phyloP scores from a whole-genome alignment of 768 basidiomycete species.

The Russula sp. region DNA sequence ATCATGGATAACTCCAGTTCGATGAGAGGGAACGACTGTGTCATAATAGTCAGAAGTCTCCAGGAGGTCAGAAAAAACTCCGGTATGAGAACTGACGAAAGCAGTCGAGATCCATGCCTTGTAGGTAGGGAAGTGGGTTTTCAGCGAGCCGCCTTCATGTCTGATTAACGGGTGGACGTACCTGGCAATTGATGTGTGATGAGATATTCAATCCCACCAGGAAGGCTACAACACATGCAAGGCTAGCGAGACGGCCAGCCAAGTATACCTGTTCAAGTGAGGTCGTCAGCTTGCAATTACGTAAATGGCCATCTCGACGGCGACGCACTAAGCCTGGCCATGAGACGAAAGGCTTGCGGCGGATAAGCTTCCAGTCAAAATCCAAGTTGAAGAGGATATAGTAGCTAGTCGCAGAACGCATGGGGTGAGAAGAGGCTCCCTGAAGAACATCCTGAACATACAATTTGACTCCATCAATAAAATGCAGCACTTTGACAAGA shows the following conservation, averaged over 20 bases:
- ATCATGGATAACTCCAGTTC: neutral
- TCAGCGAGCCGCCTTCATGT: neutral
- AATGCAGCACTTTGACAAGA: neutral
- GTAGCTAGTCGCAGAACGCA: neutral
- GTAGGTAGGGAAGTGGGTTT: no score
- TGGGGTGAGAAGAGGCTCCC: neutral
- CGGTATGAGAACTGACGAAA: neutral
- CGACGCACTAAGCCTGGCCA: slow-evolving; percentile 4
- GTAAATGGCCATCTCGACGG: neutral
- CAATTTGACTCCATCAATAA: slow-evolving; percentile 4
- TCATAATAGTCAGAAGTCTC: neutral
- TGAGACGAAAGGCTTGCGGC: neutral
- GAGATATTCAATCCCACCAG: neutral
- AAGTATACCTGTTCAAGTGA: neutral
- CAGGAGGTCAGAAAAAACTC: neutral
- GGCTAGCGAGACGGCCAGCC: neutral
- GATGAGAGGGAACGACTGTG: neutral
- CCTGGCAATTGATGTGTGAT: neutral
- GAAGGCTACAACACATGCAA: slow-evolving; percentile 1
- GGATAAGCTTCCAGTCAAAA: slow-evolving; percentile 4
- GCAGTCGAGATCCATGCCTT: slow-evolving; percentile 4
- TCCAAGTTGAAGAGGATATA: slow-evolving; percentile 1
- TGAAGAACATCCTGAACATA: neutral
- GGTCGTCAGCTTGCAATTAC: neutral
- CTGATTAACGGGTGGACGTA: neutral